Percentiles rank a stretch among this genome's conserved stretches.
Conservation (phyloP, 331 rosid species). For the Arachis monticola region DNA sequence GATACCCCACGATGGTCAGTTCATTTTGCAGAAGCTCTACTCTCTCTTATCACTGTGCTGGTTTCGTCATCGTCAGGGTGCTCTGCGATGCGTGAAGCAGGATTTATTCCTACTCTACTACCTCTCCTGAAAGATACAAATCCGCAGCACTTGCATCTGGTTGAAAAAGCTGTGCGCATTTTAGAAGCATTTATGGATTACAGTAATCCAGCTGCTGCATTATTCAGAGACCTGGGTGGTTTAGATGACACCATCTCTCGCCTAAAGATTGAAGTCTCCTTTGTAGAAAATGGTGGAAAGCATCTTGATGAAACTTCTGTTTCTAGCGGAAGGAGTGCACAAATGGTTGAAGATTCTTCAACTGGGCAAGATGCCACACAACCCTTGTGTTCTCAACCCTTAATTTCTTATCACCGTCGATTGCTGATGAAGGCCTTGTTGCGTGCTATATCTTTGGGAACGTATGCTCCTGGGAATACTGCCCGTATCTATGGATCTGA, state of each 20-base stretch:
- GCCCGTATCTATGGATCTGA: constrained; percentile 84
- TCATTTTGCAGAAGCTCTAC: constrained; percentile 90
- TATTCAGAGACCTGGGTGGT: constrained; percentile 98
- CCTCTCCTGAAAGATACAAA: constrained; percentile 91
- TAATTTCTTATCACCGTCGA: constrained; percentile 79
- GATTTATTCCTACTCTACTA: constrained; percentile 91
- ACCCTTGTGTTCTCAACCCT: constrained; percentile 80
- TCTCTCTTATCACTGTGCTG: constrained; percentile 87
- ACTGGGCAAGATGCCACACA: constrained; percentile 68
- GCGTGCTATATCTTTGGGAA: constrained; percentile 94
- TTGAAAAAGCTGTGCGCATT: constrained; percentile 89
- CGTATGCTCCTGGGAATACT: constrained; percentile 94
- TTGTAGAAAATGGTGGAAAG: constrained; percentile 77
- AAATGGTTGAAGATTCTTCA: constrained; percentile 57
- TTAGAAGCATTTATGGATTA: constrained; percentile 98
- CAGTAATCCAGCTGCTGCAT: constrained; percentile 94
- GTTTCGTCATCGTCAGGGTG: constrained; percentile 97
- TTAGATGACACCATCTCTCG: constrained; percentile 95
- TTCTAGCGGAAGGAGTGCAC: constrained; percentile 55
- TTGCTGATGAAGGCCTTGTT: constrained; percentile 88
- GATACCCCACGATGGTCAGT: constrained; percentile 79
- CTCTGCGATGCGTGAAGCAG: constrained; percentile 96
- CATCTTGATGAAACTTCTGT: constrained; percentile 63
- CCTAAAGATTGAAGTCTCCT: constrained; percentile 81
- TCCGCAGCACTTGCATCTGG: constrained; percentile 94